A percentile compares a stretch with the other conserved stretches of the same genome.
phyloP scores from a whole-genome alignment of 1,284 basidiomycete species.

The Tilletia horrida region DNA sequence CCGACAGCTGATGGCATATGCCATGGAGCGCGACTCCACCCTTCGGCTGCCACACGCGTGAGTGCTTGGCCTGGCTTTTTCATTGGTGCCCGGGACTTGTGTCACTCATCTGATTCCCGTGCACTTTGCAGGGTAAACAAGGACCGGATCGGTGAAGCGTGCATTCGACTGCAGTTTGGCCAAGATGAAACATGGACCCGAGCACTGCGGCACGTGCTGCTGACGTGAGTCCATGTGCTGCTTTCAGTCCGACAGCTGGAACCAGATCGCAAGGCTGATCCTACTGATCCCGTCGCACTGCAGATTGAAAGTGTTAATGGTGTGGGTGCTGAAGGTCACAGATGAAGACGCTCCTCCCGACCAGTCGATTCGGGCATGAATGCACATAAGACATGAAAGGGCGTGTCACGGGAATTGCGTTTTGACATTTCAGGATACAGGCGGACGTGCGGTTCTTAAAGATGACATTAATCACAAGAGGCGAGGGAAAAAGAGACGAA shows the following conservation, averaged over 20 bases:
- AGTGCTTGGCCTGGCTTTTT: too few relatives aligned
- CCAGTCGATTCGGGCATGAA: too few relatives aligned
- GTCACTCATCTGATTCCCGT: background rate
- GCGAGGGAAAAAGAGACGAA: too few relatives aligned
- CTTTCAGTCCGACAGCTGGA: too few relatives aligned
- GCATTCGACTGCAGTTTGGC: slow-evolving; percentile 87
- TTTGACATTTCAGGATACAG: too few relatives aligned
- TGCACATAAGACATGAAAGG: too few relatives aligned
- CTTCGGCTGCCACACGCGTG: slow-evolving; percentile 81
- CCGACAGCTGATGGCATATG: slow-evolving; percentile 80
- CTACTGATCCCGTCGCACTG: too few relatives aligned
- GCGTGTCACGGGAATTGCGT: too few relatives aligned
- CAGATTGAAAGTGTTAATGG: slow-evolving; percentile 16
- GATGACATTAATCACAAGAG: too few relatives aligned
- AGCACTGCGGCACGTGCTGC: slow-evolving; percentile 71
- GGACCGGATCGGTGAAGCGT: slow-evolving; percentile 92
- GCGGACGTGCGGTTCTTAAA: too few relatives aligned
- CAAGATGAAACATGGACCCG: slow-evolving; percentile 90
- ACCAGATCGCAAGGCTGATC: too few relatives aligned
- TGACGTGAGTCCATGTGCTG: slow-evolving; percentile 32
- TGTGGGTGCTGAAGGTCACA: slow-evolving; percentile 14
- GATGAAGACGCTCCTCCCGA: background rate
- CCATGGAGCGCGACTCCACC: slow-evolving; percentile 66
- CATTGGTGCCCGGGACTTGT: slow-evolving; percentile 28
- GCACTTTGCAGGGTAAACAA: slow-evolving; percentile 73